phyloP scores from a whole-genome alignment of 805 yeast species.

The Spathaspora girioi region DNA sequence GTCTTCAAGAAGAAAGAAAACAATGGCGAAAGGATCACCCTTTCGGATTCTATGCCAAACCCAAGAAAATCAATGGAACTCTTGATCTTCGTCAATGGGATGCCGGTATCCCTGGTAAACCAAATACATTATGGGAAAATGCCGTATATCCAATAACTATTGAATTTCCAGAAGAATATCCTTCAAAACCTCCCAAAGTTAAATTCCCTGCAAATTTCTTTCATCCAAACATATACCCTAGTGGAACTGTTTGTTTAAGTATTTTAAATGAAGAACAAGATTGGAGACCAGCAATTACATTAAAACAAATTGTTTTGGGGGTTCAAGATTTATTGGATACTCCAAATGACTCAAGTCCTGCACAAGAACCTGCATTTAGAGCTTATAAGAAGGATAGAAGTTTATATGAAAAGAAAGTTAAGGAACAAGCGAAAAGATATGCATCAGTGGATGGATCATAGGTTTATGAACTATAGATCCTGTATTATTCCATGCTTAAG shows the following conservation, averaged over 20 bases:
- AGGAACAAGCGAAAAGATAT: conserved; percentile 76
- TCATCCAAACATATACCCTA: conserved; percentile 97
- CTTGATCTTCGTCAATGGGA: conserved; percentile 85
- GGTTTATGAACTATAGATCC: too few species aligned
- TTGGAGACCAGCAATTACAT: conserved; percentile 96
- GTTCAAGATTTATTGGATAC: conserved; percentile 85
- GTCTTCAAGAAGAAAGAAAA: conserved; percentile 93
- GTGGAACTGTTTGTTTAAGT: conserved; percentile 92
- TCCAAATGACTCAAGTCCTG: conserved; percentile 95
- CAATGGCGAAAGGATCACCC: conserved; percentile 99
- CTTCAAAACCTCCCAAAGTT: conserved; percentile 95
- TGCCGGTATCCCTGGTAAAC: conserved; percentile 94
- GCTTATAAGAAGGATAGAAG: conserved; percentile 69
- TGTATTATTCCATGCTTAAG: too few species aligned
- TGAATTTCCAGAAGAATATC: conserved; percentile 85
- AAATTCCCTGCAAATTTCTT: conserved; percentile 85
- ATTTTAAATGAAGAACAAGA: conserved; percentile 93
- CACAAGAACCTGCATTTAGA: conserved; percentile 96
- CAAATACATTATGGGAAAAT: conserved; percentile 81
- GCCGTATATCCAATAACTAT: conserved; percentile 87
- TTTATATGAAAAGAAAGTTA: conserved; percentile 71
- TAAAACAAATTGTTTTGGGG: conserved; percentile 86
- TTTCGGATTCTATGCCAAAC: conserved; percentile 94
- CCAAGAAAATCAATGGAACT: conserved; percentile 77
- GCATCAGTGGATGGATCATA: conserved; percentile 20